Percentiles rank a stretch among this genome's conserved stretches.
Conservation (phyloP, 2,329 filamentous ascomycete genomes). For the Ophiostoma angusticollis region DNA sequence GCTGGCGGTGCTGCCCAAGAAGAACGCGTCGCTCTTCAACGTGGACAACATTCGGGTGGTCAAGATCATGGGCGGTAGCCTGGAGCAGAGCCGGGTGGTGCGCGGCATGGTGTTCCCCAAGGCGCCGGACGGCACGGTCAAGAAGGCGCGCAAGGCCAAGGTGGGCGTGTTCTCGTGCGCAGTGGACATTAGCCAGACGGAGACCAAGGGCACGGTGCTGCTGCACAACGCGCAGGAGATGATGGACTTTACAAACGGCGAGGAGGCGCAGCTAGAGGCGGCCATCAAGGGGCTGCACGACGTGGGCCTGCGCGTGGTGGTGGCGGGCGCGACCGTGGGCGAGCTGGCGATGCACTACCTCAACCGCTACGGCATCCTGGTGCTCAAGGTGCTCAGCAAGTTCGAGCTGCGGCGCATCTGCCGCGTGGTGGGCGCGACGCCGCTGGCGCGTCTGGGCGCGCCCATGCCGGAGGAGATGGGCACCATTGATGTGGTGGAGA, state of each 20-base stretch:
- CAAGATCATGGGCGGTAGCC: conserved; percentile 96
- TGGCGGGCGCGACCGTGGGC: conserved; percentile 86
- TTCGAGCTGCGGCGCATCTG: conserved; percentile 92
- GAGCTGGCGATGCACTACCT: conserved; percentile 96
- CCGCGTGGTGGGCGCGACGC: conserved; percentile 90
- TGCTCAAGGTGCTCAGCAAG: conserved; percentile 95
- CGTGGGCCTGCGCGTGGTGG: conserved; percentile 78
- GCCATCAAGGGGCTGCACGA: conserved; percentile 93
- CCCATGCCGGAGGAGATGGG: conserved; percentile 99
- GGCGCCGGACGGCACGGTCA: conserved; percentile 82
- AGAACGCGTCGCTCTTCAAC: conserved; percentile 93
- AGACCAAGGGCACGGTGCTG: conserved; percentile 96
- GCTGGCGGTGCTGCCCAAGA: conserved; percentile 87
- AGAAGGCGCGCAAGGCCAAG: conserved; percentile 87
- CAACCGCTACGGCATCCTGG: conserved; percentile 89
- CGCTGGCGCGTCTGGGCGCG: conserved; percentile 86
- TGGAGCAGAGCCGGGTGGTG: conserved; percentile 88
- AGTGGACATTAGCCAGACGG: conserved; percentile 89
- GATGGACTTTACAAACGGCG: conserved; percentile 95
- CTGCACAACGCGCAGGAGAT: conserved; percentile 97
- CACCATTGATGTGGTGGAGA: conserved; percentile 86
- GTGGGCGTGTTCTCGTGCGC: conserved; percentile 94
- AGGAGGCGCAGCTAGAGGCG: conserved; percentile 82
- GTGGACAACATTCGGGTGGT: conserved; percentile 98
- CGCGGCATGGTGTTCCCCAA: conserved; percentile 98